Percentiles rank a stretch among this genome's conserved stretches.
phyloP scores from a whole-genome alignment of 2,329 filamentous ascomycete genomes.

The Aspergillus uvarum region DNA sequence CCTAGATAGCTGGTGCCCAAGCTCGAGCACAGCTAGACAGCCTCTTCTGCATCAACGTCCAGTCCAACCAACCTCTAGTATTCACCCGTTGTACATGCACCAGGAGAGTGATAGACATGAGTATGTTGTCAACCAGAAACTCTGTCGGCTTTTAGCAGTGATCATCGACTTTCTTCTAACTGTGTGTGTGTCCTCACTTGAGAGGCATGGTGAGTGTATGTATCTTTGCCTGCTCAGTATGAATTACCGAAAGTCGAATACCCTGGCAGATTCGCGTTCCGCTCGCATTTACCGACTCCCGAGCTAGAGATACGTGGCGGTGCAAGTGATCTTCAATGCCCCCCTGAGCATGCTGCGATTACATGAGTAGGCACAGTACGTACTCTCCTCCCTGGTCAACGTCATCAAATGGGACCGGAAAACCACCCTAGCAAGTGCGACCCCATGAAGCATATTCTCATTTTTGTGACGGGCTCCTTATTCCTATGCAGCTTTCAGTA shows the following conservation, averaged over 20 bases:
- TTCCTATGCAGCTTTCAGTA: neutral
- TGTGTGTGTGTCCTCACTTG: no score
- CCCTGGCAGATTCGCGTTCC: neutral
- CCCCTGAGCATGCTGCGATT: neutral
- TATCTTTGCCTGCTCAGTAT: no score
- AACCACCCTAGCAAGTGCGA: neutral
- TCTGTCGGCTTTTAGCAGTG: no score
- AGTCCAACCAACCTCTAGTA: no score
- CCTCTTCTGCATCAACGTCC: no score
- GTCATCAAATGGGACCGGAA: slow-evolving; percentile 1
- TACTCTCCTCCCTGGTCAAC: slow-evolving; percentile 1
- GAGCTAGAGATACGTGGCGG: slow-evolving; percentile 13
- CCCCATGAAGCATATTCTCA: no score
- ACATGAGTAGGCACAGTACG: neutral
- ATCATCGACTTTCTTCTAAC: no score
- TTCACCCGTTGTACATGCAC: no score
- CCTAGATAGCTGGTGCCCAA: neutral
- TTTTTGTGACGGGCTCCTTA: no score
- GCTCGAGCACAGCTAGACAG: neutral
- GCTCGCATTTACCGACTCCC: neutral
- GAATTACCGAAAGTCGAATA: neutral
- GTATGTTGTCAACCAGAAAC: no score
- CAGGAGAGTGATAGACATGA: no score
- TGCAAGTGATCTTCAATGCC: slow-evolving; percentile 10
- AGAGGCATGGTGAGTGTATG: no score